phyloP scores from a whole-genome alignment of 768 basidiomycete species.

The Leccinum incarnatum region DNA sequence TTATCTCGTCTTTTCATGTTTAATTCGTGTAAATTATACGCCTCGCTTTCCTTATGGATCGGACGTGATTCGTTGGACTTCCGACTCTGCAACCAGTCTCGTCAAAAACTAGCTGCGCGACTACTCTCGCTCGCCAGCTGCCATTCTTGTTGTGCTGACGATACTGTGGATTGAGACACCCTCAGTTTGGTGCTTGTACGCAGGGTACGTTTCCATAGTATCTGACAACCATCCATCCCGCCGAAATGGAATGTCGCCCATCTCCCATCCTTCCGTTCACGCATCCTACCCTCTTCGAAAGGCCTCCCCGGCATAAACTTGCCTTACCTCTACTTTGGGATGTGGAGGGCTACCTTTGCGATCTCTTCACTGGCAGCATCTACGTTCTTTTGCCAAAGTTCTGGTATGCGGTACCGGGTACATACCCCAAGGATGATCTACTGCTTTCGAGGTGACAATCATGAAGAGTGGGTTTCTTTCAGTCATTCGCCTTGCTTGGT shows the following conservation, averaged over 20 bases:
- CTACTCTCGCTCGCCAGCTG: conserved; percentile 6
- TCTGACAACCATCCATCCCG: neutral
- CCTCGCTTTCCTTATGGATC: too few species aligned
- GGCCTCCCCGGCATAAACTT: too few species aligned
- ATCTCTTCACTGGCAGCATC: conserved; percentile 67
- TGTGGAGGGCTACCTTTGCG: conserved; percentile 99
- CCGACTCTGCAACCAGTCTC: too few species aligned
- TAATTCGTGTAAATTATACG: conserved; percentile 26
- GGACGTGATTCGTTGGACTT: too few species aligned
- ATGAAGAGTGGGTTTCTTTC: conserved; percentile 49
- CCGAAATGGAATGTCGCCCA: conserved; percentile 87
- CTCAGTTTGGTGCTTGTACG: too few species aligned
- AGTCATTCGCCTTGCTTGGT: neutral
- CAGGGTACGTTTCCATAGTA: conserved; percentile 55
- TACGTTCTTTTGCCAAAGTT: conserved; percentile 91
- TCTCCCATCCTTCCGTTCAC: conserved; percentile 34
- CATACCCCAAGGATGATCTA: conserved; percentile 80
- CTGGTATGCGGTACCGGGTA: conserved; percentile 71
- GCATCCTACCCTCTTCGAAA: too few species aligned
- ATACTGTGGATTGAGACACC: conserved; percentile 74
- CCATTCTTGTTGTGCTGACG: conserved; percentile 59
- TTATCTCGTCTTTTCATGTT: conserved; percentile 10
- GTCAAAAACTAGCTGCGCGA: neutral
- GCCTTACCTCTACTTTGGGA: conserved; percentile 94
- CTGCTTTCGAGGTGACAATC: conserved; percentile 86